Base-by-base conservation (phyloP, 306 rosid genomes). In the Rosa persica region DNA sequence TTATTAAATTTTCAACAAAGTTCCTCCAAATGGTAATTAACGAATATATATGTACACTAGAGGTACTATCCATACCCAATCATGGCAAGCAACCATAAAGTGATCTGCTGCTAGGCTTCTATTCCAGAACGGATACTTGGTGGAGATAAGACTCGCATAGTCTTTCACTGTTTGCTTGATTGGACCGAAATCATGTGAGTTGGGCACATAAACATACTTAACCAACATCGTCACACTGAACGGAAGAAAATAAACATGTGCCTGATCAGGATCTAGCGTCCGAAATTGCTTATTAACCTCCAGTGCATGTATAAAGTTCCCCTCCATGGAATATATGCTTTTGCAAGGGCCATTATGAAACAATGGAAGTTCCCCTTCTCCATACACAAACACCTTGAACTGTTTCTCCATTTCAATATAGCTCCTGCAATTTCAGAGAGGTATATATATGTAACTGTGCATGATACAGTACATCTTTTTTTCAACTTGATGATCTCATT, bases 261-360 rank as follows among this genome's bases (percentile, higher is more conserved):
- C 97, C 73, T 92, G 89, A 60, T 88, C 76, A 0, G 98, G 97
- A 17, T 92, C 92, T 25, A 38, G 85, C 62, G 95, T 94, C 75
- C 93, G 70, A 72, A 90, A 90, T 67, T 76, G 91, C 1, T 73
- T 85, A 71, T 92, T 91, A 86, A 88, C 82, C 82, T 92, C 98
- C 42, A 94, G 75, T 4, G 78, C 85, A 43, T 92, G 89, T 61
- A 94, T 92, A 82, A 94, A 94, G 73, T 84, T 90, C 6, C 98
- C 98, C 81, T 94, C 98, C 67, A 85, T 89, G 3, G 98, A 89
- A 78, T 94, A 94, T 83, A 92, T 90, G 84, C 90, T 90, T 83
- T 87, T 94, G 91, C 98, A 94, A 15, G 97, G 97, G 65, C 97
- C 98, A 23, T 90, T 87, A 27, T 94, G 97, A 34, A 90, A 94